Evolutionary conservation across 768 basidiomycete genomes (phyloP).

Genomic region (Rhodotorula toruloides): DNA sequence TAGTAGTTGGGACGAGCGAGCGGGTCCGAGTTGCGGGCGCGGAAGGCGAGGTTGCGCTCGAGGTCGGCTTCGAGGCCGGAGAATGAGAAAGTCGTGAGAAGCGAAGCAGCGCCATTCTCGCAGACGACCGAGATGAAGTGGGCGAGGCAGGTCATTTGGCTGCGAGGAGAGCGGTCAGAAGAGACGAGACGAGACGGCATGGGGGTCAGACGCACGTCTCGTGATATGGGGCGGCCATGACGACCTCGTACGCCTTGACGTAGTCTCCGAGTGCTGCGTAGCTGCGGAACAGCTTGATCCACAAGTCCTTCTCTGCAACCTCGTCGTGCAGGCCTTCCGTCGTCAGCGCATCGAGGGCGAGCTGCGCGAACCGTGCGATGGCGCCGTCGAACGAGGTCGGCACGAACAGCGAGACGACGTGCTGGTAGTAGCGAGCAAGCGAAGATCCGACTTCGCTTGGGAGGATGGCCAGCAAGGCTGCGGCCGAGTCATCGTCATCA

Average conservation of each 20-base stretch:
- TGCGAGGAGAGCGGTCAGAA: conserved; percentile 45
- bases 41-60: conserved; percentile 80
- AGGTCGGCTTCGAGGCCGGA: conserved; percentile 78
- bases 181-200: conserved; percentile 11
- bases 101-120: conserved; percentile 73
- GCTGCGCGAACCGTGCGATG: conserved; percentile 68
- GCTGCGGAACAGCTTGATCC: conserved; percentile 72
- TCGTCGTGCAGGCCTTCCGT: conserved; percentile 50
- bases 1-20: conserved; percentile 77
- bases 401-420: conserved; percentile 70
- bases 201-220: conserved; percentile 67
- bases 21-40: conserved; percentile 89
- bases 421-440: conserved; percentile 69
- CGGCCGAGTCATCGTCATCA: not conserved
- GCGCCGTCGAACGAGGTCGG: conserved; percentile 55
- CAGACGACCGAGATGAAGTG: conserved; percentile 88
- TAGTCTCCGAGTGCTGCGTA: conserved; percentile 66
- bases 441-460: conserved; percentile 58
- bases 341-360: conserved; percentile 64
- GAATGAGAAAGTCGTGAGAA: conserved; percentile 76
- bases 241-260: conserved; percentile 78
- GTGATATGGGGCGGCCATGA: conserved; percentile 69
- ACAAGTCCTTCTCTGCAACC: conserved; percentile 62
- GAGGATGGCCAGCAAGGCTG: conserved; percentile 55
- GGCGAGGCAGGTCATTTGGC: conserved; percentile 73